Evolutionary conservation across 2,329 filamentous ascomycete genomes (phyloP).

Genomic region (Hirsutella minnesotensis): DNA sequence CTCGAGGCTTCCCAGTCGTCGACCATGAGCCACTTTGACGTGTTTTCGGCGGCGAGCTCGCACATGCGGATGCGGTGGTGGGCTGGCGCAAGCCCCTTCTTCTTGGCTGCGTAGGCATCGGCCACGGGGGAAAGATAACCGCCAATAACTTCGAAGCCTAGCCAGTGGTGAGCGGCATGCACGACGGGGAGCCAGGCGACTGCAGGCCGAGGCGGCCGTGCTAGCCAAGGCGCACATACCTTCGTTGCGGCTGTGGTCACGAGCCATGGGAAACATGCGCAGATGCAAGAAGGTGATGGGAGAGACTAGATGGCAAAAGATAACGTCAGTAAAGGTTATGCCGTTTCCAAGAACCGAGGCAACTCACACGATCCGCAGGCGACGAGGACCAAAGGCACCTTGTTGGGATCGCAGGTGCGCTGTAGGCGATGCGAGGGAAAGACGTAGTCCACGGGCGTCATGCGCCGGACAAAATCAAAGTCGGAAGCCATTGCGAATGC

Average conservation of each 20-base stretch:
- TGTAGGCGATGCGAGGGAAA: slow-evolving; percentile 51
- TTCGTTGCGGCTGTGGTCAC: slow-evolving; percentile 55
- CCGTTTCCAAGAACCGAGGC: background rate
- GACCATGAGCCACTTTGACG: slow-evolving; percentile 67
- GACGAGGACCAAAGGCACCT: slow-evolving; percentile 4
- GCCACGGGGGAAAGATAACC: slow-evolving; percentile 39
- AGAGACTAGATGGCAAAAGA: slow-evolving; percentile 36
- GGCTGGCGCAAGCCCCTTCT: slow-evolving; percentile 24
- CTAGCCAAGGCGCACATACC: slow-evolving; percentile 9
- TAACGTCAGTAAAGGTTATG: too few species aligned
- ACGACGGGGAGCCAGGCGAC: background rate
- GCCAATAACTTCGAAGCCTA: slow-evolving; percentile 67
- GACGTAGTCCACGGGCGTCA: slow-evolving; percentile 32
- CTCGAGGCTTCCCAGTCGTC: slow-evolving; percentile 81
- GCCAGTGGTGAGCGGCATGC: background rate
- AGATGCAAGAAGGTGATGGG: slow-evolving; percentile 67
- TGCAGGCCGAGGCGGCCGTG: background rate
- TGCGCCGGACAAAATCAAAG: slow-evolving; percentile 21
- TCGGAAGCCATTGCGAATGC: slow-evolving; percentile 8
- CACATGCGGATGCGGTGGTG: slow-evolving; percentile 57
- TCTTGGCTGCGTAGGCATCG: slow-evolving; percentile 20
- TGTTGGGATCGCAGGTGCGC: slow-evolving; percentile 30
- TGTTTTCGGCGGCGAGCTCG: slow-evolving; percentile 62
- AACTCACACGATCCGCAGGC: slow-evolving; percentile 50
- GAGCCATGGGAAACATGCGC: slow-evolving; percentile 81